Percentiles rank a stretch among this genome's conserved stretches.
Conservation (phyloP, 2,329 filamentous ascomycete genomes). For the Fusarium napiforme region DNA sequence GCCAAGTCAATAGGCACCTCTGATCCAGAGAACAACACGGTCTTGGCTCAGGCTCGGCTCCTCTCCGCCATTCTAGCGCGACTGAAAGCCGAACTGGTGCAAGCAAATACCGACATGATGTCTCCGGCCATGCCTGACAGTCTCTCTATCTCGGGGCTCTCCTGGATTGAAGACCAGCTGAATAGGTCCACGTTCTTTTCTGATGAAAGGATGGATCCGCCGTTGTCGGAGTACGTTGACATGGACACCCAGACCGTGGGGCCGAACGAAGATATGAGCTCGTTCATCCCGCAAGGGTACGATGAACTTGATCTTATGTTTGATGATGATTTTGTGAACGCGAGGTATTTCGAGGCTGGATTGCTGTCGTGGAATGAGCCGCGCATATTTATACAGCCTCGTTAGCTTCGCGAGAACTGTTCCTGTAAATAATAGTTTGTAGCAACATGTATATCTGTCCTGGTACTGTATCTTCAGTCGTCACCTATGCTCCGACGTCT, state of each 20-base stretch:
- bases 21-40: neutral
- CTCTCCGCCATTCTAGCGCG: neutral
- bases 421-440: neutral
- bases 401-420: too few relatives aligned
- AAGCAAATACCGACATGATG: neutral
- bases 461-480: fast-evolving
- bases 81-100: neutral
- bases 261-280: fast-evolving
- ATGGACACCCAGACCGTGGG: neutral
- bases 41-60: neutral
- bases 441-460: fast-evolving
- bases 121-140: neutral
- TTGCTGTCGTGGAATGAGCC: neutral
- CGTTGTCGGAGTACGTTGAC: neutral
- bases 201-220: neutral
- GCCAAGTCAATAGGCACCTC: neutral
- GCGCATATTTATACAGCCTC: neutral
- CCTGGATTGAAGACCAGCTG: neutral
- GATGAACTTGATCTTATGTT: fast-evolving
- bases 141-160: neutral
- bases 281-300: neutral
- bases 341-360: neutral
- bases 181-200: neutral
- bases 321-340: neutral
- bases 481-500: fast-evolving